Base-by-base conservation (phyloP, 805 yeast species). In the Isabelozyma gotoi region DNA sequence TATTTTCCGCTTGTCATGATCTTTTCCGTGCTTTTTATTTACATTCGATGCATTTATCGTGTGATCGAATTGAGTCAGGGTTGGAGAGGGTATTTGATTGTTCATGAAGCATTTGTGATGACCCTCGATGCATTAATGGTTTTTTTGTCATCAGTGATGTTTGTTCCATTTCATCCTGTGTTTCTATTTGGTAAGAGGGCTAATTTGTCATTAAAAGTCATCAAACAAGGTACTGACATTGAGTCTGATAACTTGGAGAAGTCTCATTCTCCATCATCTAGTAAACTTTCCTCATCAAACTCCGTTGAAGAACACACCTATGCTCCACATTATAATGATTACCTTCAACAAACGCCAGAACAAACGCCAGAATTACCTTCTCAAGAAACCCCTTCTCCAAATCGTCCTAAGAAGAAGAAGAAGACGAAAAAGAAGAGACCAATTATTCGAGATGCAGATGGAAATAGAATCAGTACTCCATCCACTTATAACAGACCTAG, bases 41-140 rank as follows among this genome's bases (percentile, higher is more conserved):
- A 77, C 48, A 68, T 79, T 20, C 76, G 96, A 56, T 85, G 91
- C 50, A 68, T 82, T 34, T 88, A 86, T 63, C 77, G 96, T 57
- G 74, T 87, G 21, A 73, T 78, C 32, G 96, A 89, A 62, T 69
- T 89, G 45, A 62, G 81, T 2, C 80, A 82, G 55, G 92, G 91
- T 11, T 87, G 91, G 85, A 46, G 56, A 5, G 92, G 96, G 1
- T 70, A 62, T 44, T 66, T 89, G 52, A 84, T 86, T 39, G 68
- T 73, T 2, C 62, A 63, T 19, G 57, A 74, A 3, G 57, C 70
- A 3, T 61, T 81, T 56, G 67, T 86, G 0, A 45, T 63, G 53
- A 49, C 58, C 1, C 47, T 66, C 21, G 72, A 67, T 38, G 71
- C 60, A 1, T 32, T 59, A 36, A 57, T 63, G 62, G 57, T 63